Evolutionary conservation across 305 asterid species (phyloP).

Genomic region (Solanum hybrid): DNA sequence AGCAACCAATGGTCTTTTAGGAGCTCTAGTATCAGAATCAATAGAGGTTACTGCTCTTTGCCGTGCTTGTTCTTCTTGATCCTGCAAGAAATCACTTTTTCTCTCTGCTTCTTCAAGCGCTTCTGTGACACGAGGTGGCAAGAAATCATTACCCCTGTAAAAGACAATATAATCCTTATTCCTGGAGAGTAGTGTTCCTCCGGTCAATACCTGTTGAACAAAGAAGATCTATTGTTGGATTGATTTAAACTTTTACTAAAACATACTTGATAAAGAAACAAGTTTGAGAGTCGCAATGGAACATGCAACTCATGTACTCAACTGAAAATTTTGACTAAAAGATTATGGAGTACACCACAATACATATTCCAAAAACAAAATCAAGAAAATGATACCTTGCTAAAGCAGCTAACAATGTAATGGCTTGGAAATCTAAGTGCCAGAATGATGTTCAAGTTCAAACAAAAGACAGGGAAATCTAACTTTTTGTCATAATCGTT

Average conservation of each 20-base stretch:
- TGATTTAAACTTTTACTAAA: not conserved
- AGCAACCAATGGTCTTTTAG: slow-evolving; percentile 59
- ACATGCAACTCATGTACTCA: not conserved
- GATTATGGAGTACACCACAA: not conserved
- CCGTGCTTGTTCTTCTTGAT: slow-evolving; percentile 81
- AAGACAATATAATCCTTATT: slow-evolving; percentile 84
- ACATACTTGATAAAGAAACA: not conserved
- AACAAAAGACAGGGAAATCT: not conserved
- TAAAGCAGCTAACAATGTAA: not conserved
- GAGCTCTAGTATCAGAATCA: slow-evolving; percentile 20
- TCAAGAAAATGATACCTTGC: not conserved
- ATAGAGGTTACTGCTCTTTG: slow-evolving; percentile 36
- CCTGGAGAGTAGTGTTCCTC: slow-evolving; percentile 82
- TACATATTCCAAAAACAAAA: not conserved
- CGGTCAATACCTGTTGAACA: slow-evolving; percentile 61
- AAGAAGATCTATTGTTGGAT: not conserved
- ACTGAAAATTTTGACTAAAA: not conserved
- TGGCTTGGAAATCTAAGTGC: not conserved
- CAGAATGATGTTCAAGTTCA: not conserved
- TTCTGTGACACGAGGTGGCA: slow-evolving; percentile 50
- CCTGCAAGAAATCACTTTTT: slow-evolving; percentile 39
- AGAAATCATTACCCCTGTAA: slow-evolving; percentile 83
- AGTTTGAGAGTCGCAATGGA: not conserved
- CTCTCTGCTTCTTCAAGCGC: slow-evolving; percentile 55
- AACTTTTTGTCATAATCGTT: not conserved